Base-by-base conservation (phyloP, 2,329 filamentous ascomycete genomes). In the Pseudopyrenochaeta lycopersici region DNA sequence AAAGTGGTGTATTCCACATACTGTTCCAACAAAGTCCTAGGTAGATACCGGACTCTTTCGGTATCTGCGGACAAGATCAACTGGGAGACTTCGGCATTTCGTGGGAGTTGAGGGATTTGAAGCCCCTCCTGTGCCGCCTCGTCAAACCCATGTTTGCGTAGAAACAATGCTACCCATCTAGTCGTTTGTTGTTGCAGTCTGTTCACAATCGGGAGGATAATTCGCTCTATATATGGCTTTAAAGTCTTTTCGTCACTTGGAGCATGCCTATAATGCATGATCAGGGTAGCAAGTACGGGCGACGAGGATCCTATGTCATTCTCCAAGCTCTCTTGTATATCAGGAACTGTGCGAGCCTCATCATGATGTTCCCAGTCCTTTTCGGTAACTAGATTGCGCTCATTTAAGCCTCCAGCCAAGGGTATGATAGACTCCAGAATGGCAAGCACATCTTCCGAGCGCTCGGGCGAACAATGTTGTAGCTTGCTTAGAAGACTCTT, bases 331-430 rank as follows among this genome's bases (percentile, higher is more conserved):
- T 44, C 5, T 11, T 46, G 27, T 10, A 60, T 23, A 23, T 58
- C 48, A 21, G 62, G 66, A 1, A 62, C 54, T 4, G 18, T 31
- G 1, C 54, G 30, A 1, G 44, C 59, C 5, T 60, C 23, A 32
- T 71, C 66, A 6, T 58, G 61, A 14, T 65, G 44, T 7, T 32
- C 12, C 76, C 76, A 78, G n/a, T 73, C 68, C 3, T 58, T 39
- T 15, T 75, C 67, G 5, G 53, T 53, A 11, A 74, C 49, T 5
- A 65, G 67, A 1, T 50, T 47, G 11, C 73, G 64, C 44, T 78
- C 77, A 47, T 76, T 66, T 9, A 79, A 35, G 21, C 68, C 72
- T 15, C 72, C 71, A 6, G 69, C 68, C 15, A 76, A 46, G 1
- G 75, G 71, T 35, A 78, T 58, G 1, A 67, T 56, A 5, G 42